Conservation (phyloP, 1,284 basidiomycete genomes). For the Retiboletus flavoniger region DNA sequence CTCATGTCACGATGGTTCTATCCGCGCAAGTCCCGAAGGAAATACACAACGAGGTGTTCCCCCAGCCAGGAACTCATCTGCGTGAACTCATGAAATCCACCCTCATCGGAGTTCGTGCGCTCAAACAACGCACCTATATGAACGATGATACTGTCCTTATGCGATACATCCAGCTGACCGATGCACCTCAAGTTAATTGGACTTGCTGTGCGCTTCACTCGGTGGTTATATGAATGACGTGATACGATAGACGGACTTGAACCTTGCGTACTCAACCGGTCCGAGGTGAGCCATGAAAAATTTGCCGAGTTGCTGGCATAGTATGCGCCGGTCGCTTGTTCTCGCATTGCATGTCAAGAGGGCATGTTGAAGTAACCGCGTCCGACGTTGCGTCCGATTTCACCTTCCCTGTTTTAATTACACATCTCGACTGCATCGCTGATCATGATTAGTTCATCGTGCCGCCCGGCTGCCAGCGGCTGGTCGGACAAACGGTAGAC, state of each 20-base stretch:
- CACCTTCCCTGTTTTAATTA: conserved; percentile 1
- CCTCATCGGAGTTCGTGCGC: conserved; percentile 22
- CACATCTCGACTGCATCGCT: conserved; percentile 11
- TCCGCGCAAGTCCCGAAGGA: conserved; percentile 3
- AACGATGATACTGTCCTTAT: conserved; percentile 20
- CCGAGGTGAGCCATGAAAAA: conserved; percentile 12
- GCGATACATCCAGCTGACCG: conserved; percentile 23
- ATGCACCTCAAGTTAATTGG: conserved; percentile 13
- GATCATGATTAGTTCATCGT: conserved; percentile 21
- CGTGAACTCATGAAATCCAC: conserved; percentile 3
- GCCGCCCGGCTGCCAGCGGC: conserved; percentile 11
- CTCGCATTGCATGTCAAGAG: not conserved
- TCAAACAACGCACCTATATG: conserved; percentile 24
- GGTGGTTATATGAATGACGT: conserved; percentile 34
- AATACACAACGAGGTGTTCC: conserved; percentile 14
- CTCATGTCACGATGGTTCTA: conserved; percentile 4
- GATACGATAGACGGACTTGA: conserved; percentile 25
- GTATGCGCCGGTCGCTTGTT: conserved; percentile 16
- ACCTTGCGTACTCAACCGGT: conserved; percentile 29
- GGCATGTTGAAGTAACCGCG: conserved; percentile 17
- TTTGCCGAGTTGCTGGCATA: conserved; percentile 15
- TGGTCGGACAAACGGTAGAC: conserved; percentile 11
- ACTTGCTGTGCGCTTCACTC: conserved; percentile 18
- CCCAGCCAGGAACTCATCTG: conserved; percentile 10
- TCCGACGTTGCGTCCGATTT: conserved; percentile 15